Conservation (phyloP, 768 basidiomycete species). For the Boletus reticuloceps region DNA sequence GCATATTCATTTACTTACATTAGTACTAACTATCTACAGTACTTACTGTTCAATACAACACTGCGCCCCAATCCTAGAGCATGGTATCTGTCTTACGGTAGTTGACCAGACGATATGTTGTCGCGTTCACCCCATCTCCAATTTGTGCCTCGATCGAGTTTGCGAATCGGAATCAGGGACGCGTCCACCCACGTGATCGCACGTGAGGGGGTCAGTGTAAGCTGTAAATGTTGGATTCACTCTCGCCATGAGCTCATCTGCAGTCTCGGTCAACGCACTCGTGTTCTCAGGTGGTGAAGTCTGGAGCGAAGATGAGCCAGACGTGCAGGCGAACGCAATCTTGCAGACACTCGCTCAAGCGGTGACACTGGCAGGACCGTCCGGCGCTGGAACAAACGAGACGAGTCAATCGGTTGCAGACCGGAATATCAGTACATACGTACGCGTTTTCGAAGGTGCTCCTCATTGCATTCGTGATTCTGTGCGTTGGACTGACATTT, state of each 20-base stretch:
- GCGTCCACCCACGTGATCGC: too few relatives aligned
- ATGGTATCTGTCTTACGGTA: too few relatives aligned
- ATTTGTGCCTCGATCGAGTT: slow-evolving; percentile 29
- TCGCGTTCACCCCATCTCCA: too few relatives aligned
- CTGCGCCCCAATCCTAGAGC: too few relatives aligned
- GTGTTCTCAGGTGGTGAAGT: slow-evolving; percentile 31
- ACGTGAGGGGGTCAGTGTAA: slow-evolving; percentile 2
- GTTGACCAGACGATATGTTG: too few relatives aligned
- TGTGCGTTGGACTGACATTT: not conserved
- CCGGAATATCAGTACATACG: slow-evolving; percentile 24
- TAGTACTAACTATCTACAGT: too few relatives aligned
- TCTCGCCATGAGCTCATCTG: slow-evolving; percentile 5
- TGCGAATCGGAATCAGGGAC: too few relatives aligned
- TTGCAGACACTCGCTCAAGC: slow-evolving; percentile 9
- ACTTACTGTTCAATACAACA: too few relatives aligned
- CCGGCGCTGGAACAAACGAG: slow-evolving; percentile 4
- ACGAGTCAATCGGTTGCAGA: not conserved
- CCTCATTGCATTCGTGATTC: not conserved
- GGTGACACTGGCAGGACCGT: slow-evolving; percentile 6
- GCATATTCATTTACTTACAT: too few relatives aligned
- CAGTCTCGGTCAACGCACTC: slow-evolving; percentile 22
- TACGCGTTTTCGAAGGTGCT: slow-evolving; percentile 31
- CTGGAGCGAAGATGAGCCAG: slow-evolving; percentile 15
- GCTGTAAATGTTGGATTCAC: too few relatives aligned
- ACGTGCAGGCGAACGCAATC: not conserved